Evolutionary conservation across 441 rosid species (phyloP).

Genomic region (Pelargonium cotyledonis): DNA sequence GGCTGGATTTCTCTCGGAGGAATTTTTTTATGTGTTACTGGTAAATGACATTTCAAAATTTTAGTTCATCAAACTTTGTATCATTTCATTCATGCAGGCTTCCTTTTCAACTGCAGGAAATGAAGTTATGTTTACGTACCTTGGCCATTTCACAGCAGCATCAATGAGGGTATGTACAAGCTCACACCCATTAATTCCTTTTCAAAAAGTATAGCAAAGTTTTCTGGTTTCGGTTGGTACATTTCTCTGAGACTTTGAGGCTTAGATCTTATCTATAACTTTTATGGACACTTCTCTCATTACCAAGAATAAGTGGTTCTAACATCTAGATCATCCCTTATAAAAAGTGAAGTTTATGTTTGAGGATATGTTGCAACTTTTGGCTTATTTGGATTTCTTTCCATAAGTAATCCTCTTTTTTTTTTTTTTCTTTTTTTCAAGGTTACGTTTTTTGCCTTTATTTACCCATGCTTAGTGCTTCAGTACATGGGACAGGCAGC

Average conservation of each 20-base stretch:
- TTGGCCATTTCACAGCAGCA: conserved; percentile 81
- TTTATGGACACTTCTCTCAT: background rate
- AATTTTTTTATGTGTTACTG: conserved; percentile 71
- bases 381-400: background rate
- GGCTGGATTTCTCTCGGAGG: conserved; percentile 99
- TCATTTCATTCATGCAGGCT: background rate
- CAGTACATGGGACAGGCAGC: conserved; percentile 99
- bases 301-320: background rate
- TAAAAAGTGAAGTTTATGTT: background rate
- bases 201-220: background rate
- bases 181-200: background rate
- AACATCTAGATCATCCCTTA: background rate
- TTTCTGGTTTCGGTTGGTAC: background rate
- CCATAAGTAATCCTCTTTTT: background rate
- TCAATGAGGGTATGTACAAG: conserved; percentile 62
- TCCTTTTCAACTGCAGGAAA: conserved; percentile 49
- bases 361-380: background rate
- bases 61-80: background rate
- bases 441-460: conserved; percentile 64
- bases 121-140: conserved; percentile 92
- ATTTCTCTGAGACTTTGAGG: background rate
- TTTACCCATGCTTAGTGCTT: conserved; percentile 88
- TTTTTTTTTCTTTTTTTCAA: background rate
- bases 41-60: conserved; percentile 32
- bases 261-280: conserved; percentile 13